Evolutionary conservation across 2,329 filamentous ascomycete genomes (phyloP), one percentile per base, ranked within the genome.

Genomic region (Zymoseptoria pseudotritici): DNA sequence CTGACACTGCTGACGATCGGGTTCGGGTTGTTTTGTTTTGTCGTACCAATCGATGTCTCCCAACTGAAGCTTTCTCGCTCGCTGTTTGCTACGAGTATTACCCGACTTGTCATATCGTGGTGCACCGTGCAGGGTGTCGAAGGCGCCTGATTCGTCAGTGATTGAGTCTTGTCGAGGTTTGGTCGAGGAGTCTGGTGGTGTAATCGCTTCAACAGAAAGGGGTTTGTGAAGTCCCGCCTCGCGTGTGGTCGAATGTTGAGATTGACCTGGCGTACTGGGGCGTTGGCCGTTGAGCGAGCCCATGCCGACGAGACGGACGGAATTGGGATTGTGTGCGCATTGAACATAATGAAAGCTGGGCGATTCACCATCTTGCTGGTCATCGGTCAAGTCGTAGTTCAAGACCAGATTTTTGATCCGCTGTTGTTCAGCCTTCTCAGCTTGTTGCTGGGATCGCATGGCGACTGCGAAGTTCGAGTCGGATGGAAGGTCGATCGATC

Each of bases 381-480:
- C 83, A 64, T 95, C 91, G 56, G 90, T 86, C 72, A 96, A 85
- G 76, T 99, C 94, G 72, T 97, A 96, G 75, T 97, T 97, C 67
- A 99, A 80, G 57, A 99, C 94, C 53, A 99, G 82, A 70, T 91
- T 96, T 79, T 99, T 99, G 84, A 99, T 99, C 63, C 94, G 89
- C 74, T 97, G 91, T 74, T 99, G 93, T 74, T 99, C 95, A 72
- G 96, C 94, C 57, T 89, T 88, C 73, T 97, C 93, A 2, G 91
- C 93, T 76, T 95, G 89, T 73, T 97, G 92, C 77, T 97, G 92
- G 62, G 85, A 91, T 73, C 91, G 94, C 91, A 99, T 94, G 51
- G 94, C 94, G 65, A 97, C 84, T 5, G 94, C 94, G 76, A 99
- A 97, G 55, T 86, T 92, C 0, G 94, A 97, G 73, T 99, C 90